Evolutionary conservation across 1,284 basidiomycete genomes (phyloP), one percentile per base, ranked within the genome.

Genomic region (Amylostereum chailletii): DNA sequence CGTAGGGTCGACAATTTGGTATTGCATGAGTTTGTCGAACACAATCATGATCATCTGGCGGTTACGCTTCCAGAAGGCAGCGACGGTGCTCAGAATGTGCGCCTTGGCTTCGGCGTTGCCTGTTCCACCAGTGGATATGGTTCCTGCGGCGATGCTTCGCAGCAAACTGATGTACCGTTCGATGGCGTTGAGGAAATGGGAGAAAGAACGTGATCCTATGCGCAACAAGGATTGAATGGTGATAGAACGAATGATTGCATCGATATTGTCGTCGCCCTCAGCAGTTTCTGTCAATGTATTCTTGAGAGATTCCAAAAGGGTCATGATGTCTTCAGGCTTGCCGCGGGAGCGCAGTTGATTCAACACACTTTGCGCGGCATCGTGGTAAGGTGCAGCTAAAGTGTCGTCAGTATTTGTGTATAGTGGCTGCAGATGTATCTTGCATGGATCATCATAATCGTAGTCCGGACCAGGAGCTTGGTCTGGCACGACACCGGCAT

Each of bases 21-120:
- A 99, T 67, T 99, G 95, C 78, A 99, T 88, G 54, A 98, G 73
- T 71, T 99, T 99, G 74, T 98, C 96, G 55, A 95, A 84, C 4
- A 97, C 94, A 60, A 99, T 91, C 26, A 77, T 74, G 39, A 94
- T 74, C 82, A 94, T 90, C 60, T 95, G 90, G 31, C 75, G 72
- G 59, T 88, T 90, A 53, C 79, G 67, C 55, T 75, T 75, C 93
- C 93, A 97, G 69, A 90, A 96, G 27, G 71, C 65, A 1, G 76
- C 77, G 4, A 88, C 82, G 19, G 83, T 82, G 44, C 72, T 75
- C 29, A 93, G 77, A 57, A 90, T 81, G 55, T 86, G 84, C 34
- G 68, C 71, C 58, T 84, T 89, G 36, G 83, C 83, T 53, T 80
- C 80, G 0, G 71, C 58, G 51, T 72, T 77, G 1, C 78, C 71